A percentile compares a stretch with the other conserved stretches of the same genome.
These are phyloP conservation scores for Nakaseomyces nivariensis DNA, from an alignment of 1,139 yeast genomes.

Conservation along the genomic window DNA sequence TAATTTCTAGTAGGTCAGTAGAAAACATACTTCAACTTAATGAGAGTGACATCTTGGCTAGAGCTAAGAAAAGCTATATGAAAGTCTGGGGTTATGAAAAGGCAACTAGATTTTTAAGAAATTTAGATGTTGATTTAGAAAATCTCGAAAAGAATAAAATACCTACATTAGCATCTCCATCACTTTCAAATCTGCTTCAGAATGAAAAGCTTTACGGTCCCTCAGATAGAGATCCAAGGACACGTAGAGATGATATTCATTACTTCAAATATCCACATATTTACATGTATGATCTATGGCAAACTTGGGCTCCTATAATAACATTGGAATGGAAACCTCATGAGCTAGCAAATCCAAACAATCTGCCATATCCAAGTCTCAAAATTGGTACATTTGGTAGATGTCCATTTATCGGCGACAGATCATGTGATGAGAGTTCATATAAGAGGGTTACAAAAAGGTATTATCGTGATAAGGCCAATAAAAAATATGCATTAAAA, in stretches of 20 bases:
- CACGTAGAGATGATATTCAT: constrained; percentile 74
- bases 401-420: constrained; percentile 59
- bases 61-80: constrained; percentile 47
- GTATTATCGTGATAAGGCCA: constrained; percentile 24
- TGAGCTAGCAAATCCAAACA: constrained; percentile 22
- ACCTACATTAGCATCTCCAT: constrained; percentile 16
- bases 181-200: constrained; percentile 56
- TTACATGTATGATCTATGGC: constrained; percentile 72
- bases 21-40: constrained; percentile 31
- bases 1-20: constrained; percentile 54
- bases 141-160: constrained; percentile 12
- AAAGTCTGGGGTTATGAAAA: constrained; percentile 88
- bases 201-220: constrained; percentile 85
- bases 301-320: constrained; percentile 72
- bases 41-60: constrained; percentile 54
- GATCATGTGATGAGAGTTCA: constrained; percentile 23
- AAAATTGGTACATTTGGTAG: constrained; percentile 50
- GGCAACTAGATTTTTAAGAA: constrained; percentile 66
- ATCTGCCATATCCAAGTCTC: constrained; percentile 36
- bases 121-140: constrained; percentile 46
- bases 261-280: constrained; percentile 71
- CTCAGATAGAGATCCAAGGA: constrained; percentile 79
- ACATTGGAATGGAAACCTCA: constrained; percentile 62
- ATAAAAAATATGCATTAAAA: constrained; percentile 25
- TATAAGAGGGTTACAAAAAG: constrained; percentile 25